Conservation (phyloP, 768 basidiomycete genomes). For the Lenzites betulinus region DNA sequence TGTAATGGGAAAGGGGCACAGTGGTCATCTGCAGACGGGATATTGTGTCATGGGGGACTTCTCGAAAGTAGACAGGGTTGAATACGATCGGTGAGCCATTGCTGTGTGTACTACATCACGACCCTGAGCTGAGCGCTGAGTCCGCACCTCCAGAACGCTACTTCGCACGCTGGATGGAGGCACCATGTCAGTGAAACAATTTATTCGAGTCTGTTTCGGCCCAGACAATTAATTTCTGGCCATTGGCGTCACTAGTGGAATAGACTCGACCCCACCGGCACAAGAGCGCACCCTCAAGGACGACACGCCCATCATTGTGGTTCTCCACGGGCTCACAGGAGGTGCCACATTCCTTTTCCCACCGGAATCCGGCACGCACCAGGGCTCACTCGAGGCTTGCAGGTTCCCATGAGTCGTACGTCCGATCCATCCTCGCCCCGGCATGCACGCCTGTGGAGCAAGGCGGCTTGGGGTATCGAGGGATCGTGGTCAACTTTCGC, state of each 20-base stretch:
- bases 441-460: constrained; percentile 68
- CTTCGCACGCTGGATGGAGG: constrained; percentile 62
- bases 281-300: constrained; percentile 32
- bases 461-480: constrained; percentile 91
- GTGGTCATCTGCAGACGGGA: constrained; percentile 66
- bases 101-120: background rate
- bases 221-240: background rate
- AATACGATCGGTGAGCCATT: constrained; percentile 52
- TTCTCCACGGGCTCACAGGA: constrained; percentile 51
- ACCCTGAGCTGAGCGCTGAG: background rate
- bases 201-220: background rate
- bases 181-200: constrained; percentile 50
- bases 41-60: constrained; percentile 65
- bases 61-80: constrained; percentile 53
- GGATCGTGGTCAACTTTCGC: constrained; percentile 88
- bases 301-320: constrained; percentile 55
- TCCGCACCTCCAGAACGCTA: constrained; percentile 40
- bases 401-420: constrained; percentile 92
- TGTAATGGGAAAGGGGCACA: constrained; percentile 24
- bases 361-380: background rate
- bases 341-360: constrained; percentile 30
- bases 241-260: constrained; percentile 44
- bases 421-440: constrained; percentile 76
- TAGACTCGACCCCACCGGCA: constrained; percentile 59
- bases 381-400: constrained; percentile 9